These are phyloP conservation scores for Paratinospora sagittata DNA, from an alignment of 164 flowering plant species.

Conservation along the genomic window DNA sequence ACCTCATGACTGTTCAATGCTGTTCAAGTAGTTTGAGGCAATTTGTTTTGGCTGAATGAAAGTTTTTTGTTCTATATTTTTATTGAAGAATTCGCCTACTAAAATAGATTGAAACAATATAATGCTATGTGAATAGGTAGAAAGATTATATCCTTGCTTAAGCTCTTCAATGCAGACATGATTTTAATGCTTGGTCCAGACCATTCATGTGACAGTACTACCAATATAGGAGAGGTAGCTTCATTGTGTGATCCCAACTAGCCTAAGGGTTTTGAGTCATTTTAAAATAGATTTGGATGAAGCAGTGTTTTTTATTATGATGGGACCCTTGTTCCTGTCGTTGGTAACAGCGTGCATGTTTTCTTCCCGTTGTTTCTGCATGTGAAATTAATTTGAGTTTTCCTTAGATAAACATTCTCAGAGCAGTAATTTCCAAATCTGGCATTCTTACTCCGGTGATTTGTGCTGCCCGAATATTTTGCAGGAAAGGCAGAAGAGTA, in stretches of 20 bases:
- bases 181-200: too few species aligned
- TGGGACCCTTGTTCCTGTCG: background rate
- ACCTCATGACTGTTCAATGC: too few species aligned
- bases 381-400: background rate
- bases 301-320: background rate
- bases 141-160: background rate
- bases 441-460: background rate
- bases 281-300: background rate
- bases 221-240: background rate
- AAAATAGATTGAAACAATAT: too few species aligned
- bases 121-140: too few species aligned
- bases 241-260: background rate
- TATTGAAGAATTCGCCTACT: too few species aligned
- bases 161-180: background rate
- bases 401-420: background rate
- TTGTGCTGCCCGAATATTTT: background rate
- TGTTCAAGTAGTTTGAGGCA: too few species aligned
- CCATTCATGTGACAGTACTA: background rate
- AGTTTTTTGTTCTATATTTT: too few species aligned
- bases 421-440: background rate
- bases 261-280: background rate
- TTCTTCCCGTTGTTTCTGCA: background rate
- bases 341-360: background rate
- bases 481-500: conserved; percentile 24
- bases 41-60: too few species aligned